phyloP scores from a whole-genome alignment of 257 asterid genomes.

The Petunia secreta region DNA sequence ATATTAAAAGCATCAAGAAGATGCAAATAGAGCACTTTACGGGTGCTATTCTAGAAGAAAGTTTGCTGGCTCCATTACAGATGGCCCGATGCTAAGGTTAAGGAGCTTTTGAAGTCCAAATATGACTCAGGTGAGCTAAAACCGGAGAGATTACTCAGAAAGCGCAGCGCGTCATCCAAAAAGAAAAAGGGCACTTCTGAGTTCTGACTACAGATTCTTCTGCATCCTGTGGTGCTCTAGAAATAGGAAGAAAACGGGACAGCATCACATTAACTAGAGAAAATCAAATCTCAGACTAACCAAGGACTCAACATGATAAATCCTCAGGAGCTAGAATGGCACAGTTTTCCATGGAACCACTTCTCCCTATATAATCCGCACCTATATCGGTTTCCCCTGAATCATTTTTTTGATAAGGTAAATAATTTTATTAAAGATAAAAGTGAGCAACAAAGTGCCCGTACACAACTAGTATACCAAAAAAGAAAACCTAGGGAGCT shows the following conservation, averaged over 20 bases:
- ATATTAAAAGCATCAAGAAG: no score
- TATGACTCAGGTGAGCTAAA: no score
- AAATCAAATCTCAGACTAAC: background rate
- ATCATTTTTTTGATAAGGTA: no score
- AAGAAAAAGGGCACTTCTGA: background rate
- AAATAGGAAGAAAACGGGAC: background rate
- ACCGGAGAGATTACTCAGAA: background rate
- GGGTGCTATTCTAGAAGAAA: no score
- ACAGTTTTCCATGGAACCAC: slow-evolving; percentile 6
- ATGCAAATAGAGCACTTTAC: no score
- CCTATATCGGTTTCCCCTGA: background rate
- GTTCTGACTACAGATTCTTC: slow-evolving; percentile 3
- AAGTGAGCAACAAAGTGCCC: no score
- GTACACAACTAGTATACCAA: no score
- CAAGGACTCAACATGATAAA: background rate
- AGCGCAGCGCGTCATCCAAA: background rate
- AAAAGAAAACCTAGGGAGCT: no score
- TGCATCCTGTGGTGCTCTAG: background rate
- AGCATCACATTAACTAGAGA: background rate
- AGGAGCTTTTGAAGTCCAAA: no score
- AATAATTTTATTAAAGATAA: no score
- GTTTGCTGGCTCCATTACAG: no score
- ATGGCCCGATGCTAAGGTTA: no score
- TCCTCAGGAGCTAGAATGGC: background rate
- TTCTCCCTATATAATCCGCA: slow-evolving; percentile 7